Evolutionary conservation across 129 eudicot species (phyloP).

Genomic region (Cynara cardunculus): DNA sequence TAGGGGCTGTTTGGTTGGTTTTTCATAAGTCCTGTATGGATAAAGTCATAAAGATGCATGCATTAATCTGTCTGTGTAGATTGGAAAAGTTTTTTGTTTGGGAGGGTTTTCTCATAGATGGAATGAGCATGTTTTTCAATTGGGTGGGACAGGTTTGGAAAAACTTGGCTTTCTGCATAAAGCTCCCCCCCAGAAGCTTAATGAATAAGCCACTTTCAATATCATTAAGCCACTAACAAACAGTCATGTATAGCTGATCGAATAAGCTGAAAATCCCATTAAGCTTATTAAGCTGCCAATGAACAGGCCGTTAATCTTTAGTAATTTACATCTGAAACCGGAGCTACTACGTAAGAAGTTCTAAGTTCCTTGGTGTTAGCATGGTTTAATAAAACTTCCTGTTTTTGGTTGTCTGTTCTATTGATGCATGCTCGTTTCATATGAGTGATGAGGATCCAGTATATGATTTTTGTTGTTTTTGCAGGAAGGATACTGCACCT

Average conservation of each 20-base stretch:
- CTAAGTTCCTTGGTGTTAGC: background rate
- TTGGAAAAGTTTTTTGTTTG: background rate
- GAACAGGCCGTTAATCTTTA: background rate
- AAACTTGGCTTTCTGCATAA: background rate
- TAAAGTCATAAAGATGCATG: background rate
- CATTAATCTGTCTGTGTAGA: background rate
- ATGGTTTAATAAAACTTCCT: background rate
- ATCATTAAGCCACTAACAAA: background rate
- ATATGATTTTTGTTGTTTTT: background rate
- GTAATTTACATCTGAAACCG: background rate
- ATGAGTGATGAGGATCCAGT: background rate
- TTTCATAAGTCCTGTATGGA: background rate
- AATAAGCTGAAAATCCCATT: background rate
- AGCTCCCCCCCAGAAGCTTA: background rate
- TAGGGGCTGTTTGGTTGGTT: too few relatives aligned
- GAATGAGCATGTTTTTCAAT: too few relatives aligned
- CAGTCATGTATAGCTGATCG: background rate
- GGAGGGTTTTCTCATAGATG: background rate
- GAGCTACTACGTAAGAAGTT: background rate
- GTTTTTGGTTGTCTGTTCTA: background rate
- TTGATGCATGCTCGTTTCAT: background rate
- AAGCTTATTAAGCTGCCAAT: background rate
- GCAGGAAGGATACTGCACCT: constrained; percentile 77
- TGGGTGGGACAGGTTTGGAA: background rate
- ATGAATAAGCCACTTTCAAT: background rate